Conservation (phyloP, 1,284 basidiomycete genomes). For the Sporisorium sorghi region DNA sequence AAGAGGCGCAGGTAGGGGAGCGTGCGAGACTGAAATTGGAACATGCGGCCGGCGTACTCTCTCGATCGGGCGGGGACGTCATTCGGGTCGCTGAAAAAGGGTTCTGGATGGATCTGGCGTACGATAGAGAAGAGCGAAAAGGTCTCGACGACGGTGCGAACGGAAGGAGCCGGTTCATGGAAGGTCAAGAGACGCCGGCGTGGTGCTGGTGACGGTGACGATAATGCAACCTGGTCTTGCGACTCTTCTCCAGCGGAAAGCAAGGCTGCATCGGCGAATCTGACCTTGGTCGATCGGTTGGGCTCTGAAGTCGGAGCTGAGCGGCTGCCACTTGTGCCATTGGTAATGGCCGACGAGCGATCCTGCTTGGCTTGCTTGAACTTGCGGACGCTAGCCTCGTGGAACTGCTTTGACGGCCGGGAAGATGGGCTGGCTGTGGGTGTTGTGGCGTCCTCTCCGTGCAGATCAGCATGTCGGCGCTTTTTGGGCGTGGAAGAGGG, state of each 20-base stretch:
- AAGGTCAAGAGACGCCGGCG: conserved; percentile 23
- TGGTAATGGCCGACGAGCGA: conserved; percentile 8
- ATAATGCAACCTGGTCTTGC: neutral
- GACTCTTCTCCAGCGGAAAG: neutral
- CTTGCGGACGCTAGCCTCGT: conserved; percentile 32
- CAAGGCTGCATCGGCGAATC: conserved; percentile 16
- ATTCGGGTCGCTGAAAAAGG: conserved; percentile 72
- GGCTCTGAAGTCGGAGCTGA: neutral
- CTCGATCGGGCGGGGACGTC: conserved; percentile 80
- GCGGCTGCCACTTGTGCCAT: neutral
- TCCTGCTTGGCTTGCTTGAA: conserved; percentile 35
- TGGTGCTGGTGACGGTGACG: neutral
- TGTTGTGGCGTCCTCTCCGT: conserved; percentile 6
- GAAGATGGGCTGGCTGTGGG: conserved; percentile 21
- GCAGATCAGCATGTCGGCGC: conserved; percentile 15
- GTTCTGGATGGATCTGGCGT: conserved; percentile 78
- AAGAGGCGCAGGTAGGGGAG: conserved; percentile 68
- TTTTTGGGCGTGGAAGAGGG: conserved; percentile 39
- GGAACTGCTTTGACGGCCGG: conserved; percentile 26
- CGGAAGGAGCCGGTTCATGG: conserved; percentile 37
- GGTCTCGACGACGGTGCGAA: conserved; percentile 72
- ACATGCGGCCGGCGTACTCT: conserved; percentile 84
- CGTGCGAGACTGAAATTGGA: conserved; percentile 74
- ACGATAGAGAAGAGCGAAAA: conserved; percentile 75
- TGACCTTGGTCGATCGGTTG: conserved; percentile 17